Percentiles rank a stretch among this genome's conserved stretches.
These are phyloP conservation scores for Tylopilus orsonianus DNA, from an alignment of 1,284 basidiomycete genomes.

Conservation along the genomic window DNA sequence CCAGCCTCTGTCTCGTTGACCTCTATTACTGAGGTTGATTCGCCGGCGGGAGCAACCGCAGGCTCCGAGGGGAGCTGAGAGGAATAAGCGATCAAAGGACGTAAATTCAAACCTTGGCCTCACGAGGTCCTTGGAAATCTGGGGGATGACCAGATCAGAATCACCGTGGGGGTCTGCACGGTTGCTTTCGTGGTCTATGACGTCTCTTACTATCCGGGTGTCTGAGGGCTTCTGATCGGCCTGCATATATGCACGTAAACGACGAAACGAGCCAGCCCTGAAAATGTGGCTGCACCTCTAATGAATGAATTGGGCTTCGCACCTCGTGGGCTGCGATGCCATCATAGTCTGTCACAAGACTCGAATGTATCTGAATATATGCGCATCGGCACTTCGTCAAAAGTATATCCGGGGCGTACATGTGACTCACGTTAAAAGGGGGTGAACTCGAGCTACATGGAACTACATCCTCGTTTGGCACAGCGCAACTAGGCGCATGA, in stretches of 20 bases:
- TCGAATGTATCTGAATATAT: constrained; percentile 16
- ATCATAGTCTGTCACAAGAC: background rate
- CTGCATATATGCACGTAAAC: constrained; percentile 27
- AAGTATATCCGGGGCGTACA: background rate
- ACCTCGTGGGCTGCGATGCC: background rate
- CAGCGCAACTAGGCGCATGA: background rate
- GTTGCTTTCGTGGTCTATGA: background rate
- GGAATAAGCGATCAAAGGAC: constrained; percentile 6
- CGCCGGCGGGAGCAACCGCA: background rate
- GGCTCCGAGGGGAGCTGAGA: constrained; percentile 5
- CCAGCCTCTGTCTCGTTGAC: background rate
- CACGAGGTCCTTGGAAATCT: constrained; percentile 7
- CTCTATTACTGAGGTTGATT: background rate
- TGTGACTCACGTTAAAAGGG: constrained; percentile 9
- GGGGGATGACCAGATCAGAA: background rate
- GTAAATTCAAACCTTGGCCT: constrained; percentile 5
- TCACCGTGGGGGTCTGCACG: background rate
- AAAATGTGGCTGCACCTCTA: constrained; percentile 9
- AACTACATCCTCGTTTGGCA: background rate
- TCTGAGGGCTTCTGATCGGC: constrained; percentile 1
- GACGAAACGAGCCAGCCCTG: background rate
- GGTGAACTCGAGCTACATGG: background rate
- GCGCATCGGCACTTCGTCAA: background rate
- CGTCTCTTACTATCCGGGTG: background rate
- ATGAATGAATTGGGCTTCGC: background rate